Evolutionary conservation across 495 filamentous ascomycete genomes (phyloP), one percentile per base, ranked within the genome.

Genomic region (Echria macrotheca): DNA sequence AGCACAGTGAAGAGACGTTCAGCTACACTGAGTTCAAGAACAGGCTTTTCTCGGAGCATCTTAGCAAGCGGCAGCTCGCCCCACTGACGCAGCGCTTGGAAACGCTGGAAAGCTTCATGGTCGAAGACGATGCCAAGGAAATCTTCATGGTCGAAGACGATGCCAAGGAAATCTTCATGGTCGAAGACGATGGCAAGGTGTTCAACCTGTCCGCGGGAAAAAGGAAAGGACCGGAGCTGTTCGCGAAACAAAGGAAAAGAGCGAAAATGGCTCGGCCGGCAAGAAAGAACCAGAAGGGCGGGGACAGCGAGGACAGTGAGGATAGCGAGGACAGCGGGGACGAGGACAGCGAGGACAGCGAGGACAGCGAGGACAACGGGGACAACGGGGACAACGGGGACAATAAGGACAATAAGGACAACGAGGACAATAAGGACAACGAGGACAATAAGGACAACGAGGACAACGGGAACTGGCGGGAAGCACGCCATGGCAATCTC

Each of bases 41-140:
- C 15, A 52, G 44, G 33, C 50, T 84, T 0, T 40, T 57, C 1
- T 25, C 41, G 3, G 63, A 71, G 18, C 47, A 52, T 3, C 59
- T 83, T 5, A 72, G 63, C 1, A 58, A 65, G 0, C 62, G 55
- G 26, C 78, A 83, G 52, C 57, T 71, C 1, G 66, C 58, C 3
- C 76, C 78, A 3, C 61, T 84, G 17, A 71, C 69, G 18, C 80
- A 81, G 40, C 66, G 80, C 0, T 61, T 84, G 2, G 78, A 81
- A 8, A 74, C 69, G 0, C 59, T 83, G 7, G 76, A 82, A 62
- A 76, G 70, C 38, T 82, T 83, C 58, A 75, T 83, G 75, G 64
- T 67, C 3, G 45, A 62, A 5, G 19, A 47, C 5, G 64, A 69
- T 14, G 57, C 61, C 18, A 54, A 57, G 8, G 40, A 46, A 1